These are phyloP conservation scores for Pseudozyma sp. DNA, from an alignment of 1,284 basidiomycete species.

Conservation along the genomic window DNA sequence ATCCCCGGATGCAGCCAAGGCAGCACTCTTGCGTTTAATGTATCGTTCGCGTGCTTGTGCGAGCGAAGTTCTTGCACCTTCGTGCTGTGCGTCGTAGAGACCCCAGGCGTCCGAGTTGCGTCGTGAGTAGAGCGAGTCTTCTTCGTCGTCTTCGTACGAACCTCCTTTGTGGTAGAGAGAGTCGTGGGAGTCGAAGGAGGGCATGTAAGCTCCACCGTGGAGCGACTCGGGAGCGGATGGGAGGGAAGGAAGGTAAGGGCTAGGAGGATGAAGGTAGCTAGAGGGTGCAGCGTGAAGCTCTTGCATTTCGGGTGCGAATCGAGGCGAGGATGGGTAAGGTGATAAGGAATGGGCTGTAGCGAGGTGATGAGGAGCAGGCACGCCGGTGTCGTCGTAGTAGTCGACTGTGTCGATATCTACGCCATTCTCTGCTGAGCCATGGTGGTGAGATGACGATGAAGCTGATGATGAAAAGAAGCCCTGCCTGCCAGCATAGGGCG, in stretches of 20 bases:
- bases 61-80: constrained; percentile 17
- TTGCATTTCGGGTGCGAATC: constrained; percentile 24
- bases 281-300: constrained; percentile 30
- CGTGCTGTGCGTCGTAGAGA: constrained; percentile 23
- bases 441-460: constrained; percentile 16
- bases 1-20: constrained; percentile 14
- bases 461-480: constrained; percentile 8
- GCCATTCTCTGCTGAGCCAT: neutral
- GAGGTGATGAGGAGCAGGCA: constrained; percentile 39
- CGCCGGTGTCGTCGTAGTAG: constrained; percentile 39
- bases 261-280: constrained; percentile 16
- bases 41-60: constrained; percentile 52
- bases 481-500: constrained; percentile 9
- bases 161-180: constrained; percentile 23
- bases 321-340: constrained; percentile 27
- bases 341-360: constrained; percentile 29
- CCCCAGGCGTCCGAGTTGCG: constrained; percentile 37
- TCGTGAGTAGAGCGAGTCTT: constrained; percentile 23
- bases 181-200: constrained; percentile 26
- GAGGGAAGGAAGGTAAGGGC: constrained; percentile 19
- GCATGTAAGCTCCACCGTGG: constrained; percentile 17
- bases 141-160: constrained; percentile 19
- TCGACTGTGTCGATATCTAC: constrained; percentile 51
- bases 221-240: constrained; percentile 16
- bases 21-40: constrained; percentile 45